Evolutionary conservation across 2,329 filamentous ascomycete genomes (phyloP).

Genomic region (Fusarium miscanthi): DNA sequence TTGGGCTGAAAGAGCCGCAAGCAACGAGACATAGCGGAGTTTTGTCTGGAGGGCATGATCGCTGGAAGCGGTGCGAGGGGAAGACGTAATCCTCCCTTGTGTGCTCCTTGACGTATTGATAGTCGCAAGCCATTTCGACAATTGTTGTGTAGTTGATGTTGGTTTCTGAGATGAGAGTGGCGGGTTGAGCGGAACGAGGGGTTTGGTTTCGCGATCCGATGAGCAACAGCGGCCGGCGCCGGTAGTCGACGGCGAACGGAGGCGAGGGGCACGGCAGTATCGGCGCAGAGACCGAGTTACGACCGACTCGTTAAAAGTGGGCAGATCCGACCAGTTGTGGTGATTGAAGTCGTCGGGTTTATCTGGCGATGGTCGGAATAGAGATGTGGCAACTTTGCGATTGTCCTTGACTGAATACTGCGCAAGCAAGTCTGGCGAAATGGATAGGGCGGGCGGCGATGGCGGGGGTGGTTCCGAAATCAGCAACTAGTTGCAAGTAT

Average conservation of each 20-base stretch:
- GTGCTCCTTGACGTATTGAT: constrained; percentile 50
- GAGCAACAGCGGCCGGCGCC: constrained; percentile 33
- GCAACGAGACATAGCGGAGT: constrained; percentile 74
- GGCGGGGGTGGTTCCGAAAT: constrained; percentile 26
- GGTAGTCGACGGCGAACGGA: constrained; percentile 28
- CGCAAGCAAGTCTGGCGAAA: constrained; percentile 16
- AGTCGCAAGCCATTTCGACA: constrained; percentile 46
- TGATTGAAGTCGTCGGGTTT: not conserved
- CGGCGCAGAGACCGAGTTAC: constrained; percentile 29
- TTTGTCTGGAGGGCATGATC: constrained; percentile 65
- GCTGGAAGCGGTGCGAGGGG: constrained; percentile 68
- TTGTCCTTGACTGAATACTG: constrained; percentile 12
- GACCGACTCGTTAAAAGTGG: constrained; percentile 14
- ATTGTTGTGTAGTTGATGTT: constrained; percentile 5
- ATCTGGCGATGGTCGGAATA: constrained; percentile 4
- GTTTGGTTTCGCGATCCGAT: constrained; percentile 32
- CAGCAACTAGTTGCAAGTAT: constrained; percentile 17
- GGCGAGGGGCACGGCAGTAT: constrained; percentile 33
- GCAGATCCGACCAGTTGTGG: not conserved
- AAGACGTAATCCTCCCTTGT: constrained; percentile 65
- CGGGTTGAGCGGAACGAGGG: constrained; percentile 26
- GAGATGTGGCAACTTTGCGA: constrained; percentile 12
- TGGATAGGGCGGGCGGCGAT: constrained; percentile 21
- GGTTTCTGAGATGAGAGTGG: constrained; percentile 11
- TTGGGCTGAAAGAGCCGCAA: constrained; percentile 67